A percentile compares a stretch with the other conserved stretches of the same genome.
phyloP scores from a whole-genome alignment of 371 early-diverging fungal genomes.

The Conidiobolus incongruus region DNA sequence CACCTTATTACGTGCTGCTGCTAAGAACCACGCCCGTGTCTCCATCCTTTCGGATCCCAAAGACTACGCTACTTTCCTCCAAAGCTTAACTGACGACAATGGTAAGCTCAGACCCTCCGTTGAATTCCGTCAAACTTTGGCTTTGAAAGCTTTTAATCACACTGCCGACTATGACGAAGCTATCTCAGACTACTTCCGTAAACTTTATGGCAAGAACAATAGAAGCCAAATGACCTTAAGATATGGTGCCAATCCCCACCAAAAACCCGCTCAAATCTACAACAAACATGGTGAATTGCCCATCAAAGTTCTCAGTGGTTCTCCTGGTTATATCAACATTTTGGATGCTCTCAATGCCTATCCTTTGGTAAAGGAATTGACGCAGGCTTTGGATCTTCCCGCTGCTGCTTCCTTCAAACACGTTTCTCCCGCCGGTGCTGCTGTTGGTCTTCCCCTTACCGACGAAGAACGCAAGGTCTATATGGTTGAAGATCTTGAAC shows the following conservation, averaged over 20 bases:
- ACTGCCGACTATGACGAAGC: slow-evolving; percentile 91
- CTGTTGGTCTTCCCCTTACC: slow-evolving; percentile 63
- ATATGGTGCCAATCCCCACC: slow-evolving; percentile 96
- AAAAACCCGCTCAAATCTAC: slow-evolving; percentile 88
- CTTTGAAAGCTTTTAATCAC: slow-evolving; percentile 62
- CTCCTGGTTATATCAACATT: slow-evolving; percentile 94
- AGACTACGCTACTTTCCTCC: slow-evolving; percentile 63
- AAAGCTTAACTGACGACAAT: slow-evolving; percentile 18
- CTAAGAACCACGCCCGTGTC: slow-evolving; percentile 94
- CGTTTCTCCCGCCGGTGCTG: slow-evolving; percentile 94
- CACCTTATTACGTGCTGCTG: slow-evolving; percentile 84
- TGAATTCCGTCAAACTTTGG: slow-evolving; percentile 20
- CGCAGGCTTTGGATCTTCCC: slow-evolving; percentile 36
- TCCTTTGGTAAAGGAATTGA: slow-evolving; percentile 75
- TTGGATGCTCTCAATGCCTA: slow-evolving; percentile 91
- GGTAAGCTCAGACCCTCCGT: slow-evolving; percentile 13
- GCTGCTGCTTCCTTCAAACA: slow-evolving; percentile 98
- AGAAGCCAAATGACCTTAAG: slow-evolving; percentile 56
- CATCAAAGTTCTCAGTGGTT: slow-evolving; percentile 72
- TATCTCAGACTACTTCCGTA: slow-evolving; percentile 83
- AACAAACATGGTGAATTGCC: slow-evolving; percentile 61
- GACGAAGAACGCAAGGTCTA: slow-evolving; percentile 74
- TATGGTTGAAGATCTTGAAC: slow-evolving; percentile 68
- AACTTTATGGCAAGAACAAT: slow-evolving; percentile 51
- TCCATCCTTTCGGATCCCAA: slow-evolving; percentile 76